Evolutionary conservation across 495 filamentous ascomycete genomes (phyloP).

Genomic region (Lasiosphaeris hirsuta): DNA sequence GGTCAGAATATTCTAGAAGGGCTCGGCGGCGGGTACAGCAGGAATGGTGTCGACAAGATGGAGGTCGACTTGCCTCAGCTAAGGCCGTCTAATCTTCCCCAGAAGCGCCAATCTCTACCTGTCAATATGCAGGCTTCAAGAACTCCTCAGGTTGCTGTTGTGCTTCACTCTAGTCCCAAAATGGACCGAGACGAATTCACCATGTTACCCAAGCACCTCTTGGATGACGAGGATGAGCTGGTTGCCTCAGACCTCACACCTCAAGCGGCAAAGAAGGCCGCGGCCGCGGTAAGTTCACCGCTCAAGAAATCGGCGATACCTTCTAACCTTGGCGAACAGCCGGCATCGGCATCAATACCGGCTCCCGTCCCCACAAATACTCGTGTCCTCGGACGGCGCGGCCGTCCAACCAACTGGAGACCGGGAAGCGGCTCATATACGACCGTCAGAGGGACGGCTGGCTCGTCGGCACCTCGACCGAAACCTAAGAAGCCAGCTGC

Average conservation of each 20-base stretch:
- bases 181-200: background rate
- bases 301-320: background rate
- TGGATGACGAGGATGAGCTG: slow-evolving; percentile 1
- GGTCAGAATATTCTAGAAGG: no score
- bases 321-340: background rate
- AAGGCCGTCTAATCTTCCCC: background rate
- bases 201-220: background rate
- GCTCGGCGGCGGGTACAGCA: no score
- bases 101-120: background rate
- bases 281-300: no score
- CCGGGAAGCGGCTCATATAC: slow-evolving; percentile 21
- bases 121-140: background rate
- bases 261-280: background rate
- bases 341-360: background rate
- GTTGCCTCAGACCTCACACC: slow-evolving; percentile 12
- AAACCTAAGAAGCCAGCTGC: slow-evolving; percentile 17
- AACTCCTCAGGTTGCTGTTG: slow-evolving; percentile 7
- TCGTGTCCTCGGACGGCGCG: slow-evolving; percentile 27
- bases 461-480: slow-evolving; percentile 9
- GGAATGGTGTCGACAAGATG: slow-evolving; percentile 3
- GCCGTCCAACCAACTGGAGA: slow-evolving; percentile 30
- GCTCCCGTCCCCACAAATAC: background rate
- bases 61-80: background rate
- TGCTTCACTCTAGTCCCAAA: slow-evolving; percentile 4
- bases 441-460: background rate